Evolutionary conservation across 768 basidiomycete genomes (phyloP), one percentile per base, ranked within the genome.

Genomic region (Boletus tomentosulus): DNA sequence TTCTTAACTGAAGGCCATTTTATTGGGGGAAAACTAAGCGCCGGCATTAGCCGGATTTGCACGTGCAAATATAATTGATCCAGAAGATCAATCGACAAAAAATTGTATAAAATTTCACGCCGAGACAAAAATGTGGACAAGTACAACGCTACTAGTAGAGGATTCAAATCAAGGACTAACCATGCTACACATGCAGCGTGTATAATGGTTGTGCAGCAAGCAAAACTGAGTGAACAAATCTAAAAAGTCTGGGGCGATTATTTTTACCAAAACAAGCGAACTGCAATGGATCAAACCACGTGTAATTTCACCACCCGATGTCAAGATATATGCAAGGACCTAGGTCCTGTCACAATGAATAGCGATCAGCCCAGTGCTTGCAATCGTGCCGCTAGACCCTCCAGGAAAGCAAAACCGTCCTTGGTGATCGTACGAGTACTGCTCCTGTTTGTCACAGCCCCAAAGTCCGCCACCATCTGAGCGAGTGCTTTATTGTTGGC

Each of bases 391-490:
- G 83, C 78, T 43, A 89, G 64, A 35, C 81, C 81, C 49, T 84
- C 82, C 46, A 89, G 69, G 64, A 89, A 89, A 10, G 76, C 76
- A 61, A 89, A 78, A 35, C 86, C 87, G 60, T 88, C 85, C 77
- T 90, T 91, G 33, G 87, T 89, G 50, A 91, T 75, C 47, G 84
- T 88, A 57, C 85, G 76, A 39, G 86, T 84, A 35, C 75, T 83
- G 61, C 82, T 84, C 64, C 77, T 77, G 66, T 87, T 82, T 31
- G 85, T 88, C 50, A 86, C 80, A 46, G 76, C 73, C 24, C 83
- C 83, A 67, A 91, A 91, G 47, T 88, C 86, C 8, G 78, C 75
- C 7, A 90, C 80, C 77, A 89, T 79, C 58, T 62, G 64, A 30
- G 83, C 87, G 38, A 91, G 77, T 43, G 74, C 74, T 66, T 73